These are phyloP conservation scores for Xylaria telfairii DNA, from an alignment of 495 filamentous ascomycete species.

Conservation along the genomic window DNA sequence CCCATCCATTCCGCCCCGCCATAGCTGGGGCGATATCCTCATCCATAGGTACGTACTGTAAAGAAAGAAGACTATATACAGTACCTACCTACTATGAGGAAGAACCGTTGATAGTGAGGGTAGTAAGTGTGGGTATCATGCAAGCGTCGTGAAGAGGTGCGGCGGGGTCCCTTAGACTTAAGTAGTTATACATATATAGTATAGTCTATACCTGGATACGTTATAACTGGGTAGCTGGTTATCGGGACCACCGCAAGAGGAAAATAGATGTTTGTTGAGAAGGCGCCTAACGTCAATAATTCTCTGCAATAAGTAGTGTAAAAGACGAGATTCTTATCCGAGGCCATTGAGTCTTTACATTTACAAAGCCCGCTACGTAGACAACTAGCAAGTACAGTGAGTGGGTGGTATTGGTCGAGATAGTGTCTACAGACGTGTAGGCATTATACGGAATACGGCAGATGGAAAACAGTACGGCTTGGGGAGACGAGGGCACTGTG, in stretches of 20 bases:
- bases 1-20: conserved; percentile 6
- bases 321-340: conserved; percentile 11
- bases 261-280: neutral
- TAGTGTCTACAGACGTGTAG: no score
- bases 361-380: no score
- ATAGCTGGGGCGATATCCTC: conserved; percentile 4
- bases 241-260: conserved; percentile 18
- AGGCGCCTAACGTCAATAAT: neutral
- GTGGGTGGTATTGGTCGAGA: no score
- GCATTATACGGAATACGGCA: neutral
- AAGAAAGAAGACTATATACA: no score
- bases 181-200: no score
- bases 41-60: neutral
- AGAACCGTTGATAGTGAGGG: neutral
- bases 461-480: neutral
- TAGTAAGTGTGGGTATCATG: conserved; percentile 20
- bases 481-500: neutral
- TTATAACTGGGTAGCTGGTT: neutral
- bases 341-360: neutral
- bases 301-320: no score
- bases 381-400: no score
- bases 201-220: no score
- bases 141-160: conserved; percentile 22
- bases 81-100: neutral
- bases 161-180: neutral